Evolutionary conservation across 495 filamentous ascomycete genomes (phyloP).

Genomic region (Penicillium canescens): DNA sequence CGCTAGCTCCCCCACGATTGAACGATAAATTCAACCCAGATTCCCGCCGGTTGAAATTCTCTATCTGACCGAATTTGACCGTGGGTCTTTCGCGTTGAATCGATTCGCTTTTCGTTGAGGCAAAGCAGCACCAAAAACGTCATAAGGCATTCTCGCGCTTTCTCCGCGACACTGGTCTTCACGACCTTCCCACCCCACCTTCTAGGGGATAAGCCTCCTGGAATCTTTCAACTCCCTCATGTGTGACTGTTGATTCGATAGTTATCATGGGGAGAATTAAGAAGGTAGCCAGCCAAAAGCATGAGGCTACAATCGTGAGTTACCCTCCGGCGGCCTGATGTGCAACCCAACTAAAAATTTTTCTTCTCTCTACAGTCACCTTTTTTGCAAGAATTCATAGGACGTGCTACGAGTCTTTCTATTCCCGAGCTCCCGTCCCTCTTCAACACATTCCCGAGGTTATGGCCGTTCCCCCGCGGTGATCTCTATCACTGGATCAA

Average conservation of each 20-base stretch:
- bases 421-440: constrained; percentile 74
- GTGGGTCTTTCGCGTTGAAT: constrained; percentile 9
- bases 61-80: background rate
- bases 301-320: constrained; percentile 91
- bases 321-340: constrained; percentile 9
- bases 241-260: constrained; percentile 39
- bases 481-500: constrained; percentile 99
- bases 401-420: constrained; percentile 63
- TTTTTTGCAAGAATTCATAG: constrained; percentile 77
- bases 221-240: constrained; percentile 42
- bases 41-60: constrained; percentile 8
- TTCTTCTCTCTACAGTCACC: constrained; percentile 65
- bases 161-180: constrained; percentile 35
- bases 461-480: constrained; percentile 96
- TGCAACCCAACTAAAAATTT: constrained; percentile 28
- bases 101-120: constrained; percentile 32
- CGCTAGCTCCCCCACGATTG: constrained; percentile 10
- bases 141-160: constrained; percentile 43
- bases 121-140: constrained; percentile 42
- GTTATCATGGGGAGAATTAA: constrained; percentile 90
- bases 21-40: constrained; percentile 7
- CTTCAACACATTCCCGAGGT: constrained; percentile 75
- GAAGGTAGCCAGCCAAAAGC: constrained; percentile 88
- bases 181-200: constrained; percentile 31
- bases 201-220: constrained; percentile 36